Conservation (phyloP, 305 asterid genomes). For the Caryopteris hybrid region DNA sequence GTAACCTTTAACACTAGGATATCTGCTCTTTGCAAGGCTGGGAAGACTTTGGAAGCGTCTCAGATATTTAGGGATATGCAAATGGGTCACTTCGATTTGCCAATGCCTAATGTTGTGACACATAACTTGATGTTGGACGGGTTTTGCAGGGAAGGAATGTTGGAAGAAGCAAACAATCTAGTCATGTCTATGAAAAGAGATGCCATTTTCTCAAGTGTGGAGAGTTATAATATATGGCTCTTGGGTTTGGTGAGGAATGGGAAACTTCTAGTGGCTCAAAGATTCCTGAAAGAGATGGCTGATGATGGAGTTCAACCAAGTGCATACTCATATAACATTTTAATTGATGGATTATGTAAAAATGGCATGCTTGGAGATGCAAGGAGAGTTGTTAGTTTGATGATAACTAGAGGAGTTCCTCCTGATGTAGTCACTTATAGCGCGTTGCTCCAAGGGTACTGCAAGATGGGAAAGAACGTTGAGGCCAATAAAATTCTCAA, state of each 20-base stretch:
- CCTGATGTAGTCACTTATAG: constrained; percentile 79
- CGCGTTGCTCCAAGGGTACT: constrained; percentile 74
- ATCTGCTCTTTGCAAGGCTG: constrained; percentile 74
- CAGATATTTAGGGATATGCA: constrained; percentile 92
- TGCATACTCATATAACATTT: constrained; percentile 67
- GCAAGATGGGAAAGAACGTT: constrained; percentile 58
- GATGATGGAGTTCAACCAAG: constrained; percentile 59
- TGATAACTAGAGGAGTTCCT: constrained; percentile 52
- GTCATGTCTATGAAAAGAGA: constrained; percentile 58
- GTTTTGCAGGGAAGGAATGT: constrained; percentile 71
- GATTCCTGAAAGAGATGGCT: constrained; percentile 58
- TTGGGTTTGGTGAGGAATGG: constrained; percentile 65
- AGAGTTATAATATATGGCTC: constrained; percentile 73
- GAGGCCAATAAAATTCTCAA: constrained; percentile 66
- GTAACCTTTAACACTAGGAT: constrained; percentile 87
- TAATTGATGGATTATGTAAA: constrained; percentile 72
- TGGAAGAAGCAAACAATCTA: constrained; percentile 64
- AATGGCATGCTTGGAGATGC: constrained; percentile 74
- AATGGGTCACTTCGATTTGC: constrained; percentile 60
- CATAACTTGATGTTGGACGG: constrained; percentile 78
- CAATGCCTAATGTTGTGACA: constrained; percentile 68
- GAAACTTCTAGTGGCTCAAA: constrained; percentile 66
- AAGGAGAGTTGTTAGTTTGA: constrained; percentile 51
- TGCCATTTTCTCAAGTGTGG: constrained; percentile 40
- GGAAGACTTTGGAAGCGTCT: constrained; percentile 79